A percentile compares a stretch with the other conserved stretches of the same genome.
phyloP scores from a whole-genome alignment of 2,329 filamentous ascomycete genomes.

The Fusarium musae region DNA sequence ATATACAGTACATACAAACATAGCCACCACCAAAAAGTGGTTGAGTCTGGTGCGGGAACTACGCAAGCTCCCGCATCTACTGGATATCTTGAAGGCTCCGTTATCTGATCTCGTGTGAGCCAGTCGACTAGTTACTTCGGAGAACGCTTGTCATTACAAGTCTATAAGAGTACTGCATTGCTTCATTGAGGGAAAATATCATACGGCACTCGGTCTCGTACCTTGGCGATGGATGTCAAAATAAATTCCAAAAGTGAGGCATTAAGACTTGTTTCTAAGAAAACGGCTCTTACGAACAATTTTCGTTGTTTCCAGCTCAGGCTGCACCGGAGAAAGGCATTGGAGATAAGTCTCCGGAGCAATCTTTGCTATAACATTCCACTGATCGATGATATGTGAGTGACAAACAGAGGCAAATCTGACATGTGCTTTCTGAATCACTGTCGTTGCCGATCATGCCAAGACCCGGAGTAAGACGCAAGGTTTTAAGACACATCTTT shows the following conservation, averaged over 20 bases:
- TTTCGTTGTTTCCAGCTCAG: background rate
- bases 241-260: background rate
- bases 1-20: background rate
- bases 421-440: background rate
- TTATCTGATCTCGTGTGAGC: background rate
- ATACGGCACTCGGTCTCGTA: background rate
- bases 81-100: background rate
- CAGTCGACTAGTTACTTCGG: background rate
- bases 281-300: background rate
- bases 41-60: background rate
- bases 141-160: background rate
- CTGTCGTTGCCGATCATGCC: background rate
- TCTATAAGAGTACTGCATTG: background rate
- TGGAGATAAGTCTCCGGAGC: background rate
- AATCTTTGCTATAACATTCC: conserved; percentile 12
- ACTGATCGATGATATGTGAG: background rate
- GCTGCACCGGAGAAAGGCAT: background rate
- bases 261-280: background rate
- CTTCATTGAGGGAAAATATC: too few species aligned
- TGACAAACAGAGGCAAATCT: conserved; percentile 1
- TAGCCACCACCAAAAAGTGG: background rate
- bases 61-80: background rate
- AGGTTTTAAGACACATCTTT: conserved; percentile 12
- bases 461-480: background rate
- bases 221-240: background rate